Evolutionary conservation across 768 basidiomycete genomes (phyloP), one percentile per base, ranked within the genome.

Genomic region (Favolaschia claudopus): DNA sequence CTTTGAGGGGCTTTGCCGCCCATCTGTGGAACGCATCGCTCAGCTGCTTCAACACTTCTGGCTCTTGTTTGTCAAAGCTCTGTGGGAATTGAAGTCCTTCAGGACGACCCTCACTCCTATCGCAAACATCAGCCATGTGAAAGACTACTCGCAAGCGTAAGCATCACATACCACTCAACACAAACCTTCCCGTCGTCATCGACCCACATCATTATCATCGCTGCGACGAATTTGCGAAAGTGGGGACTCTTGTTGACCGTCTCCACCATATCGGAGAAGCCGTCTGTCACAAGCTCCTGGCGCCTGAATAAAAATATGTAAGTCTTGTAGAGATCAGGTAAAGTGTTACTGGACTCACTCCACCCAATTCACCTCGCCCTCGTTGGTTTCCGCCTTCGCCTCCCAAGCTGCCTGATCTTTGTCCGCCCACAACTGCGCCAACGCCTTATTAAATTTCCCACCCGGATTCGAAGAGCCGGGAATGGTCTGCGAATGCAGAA

Each of bases 281-380:
- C 58, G 12, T 15, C 37, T 27, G 43, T 24, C n/a, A 60, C 46
- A 9, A 60, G 32, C 20, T 34, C 17, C 17, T 60, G 58, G 32
- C 58, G 51, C 32, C 58, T 60, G 38, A 33, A 31, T 8, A 19
- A 39, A 13, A 19, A n/a, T n/a, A n/a, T n/a, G 45, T 60, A 31
- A 38, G 51, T 27, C n/a, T 7, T 9, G 20, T 13, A n/a, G 8
- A 51, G 13, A 52, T 9, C 19, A 27, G 25, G 39, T 2, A 3
- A n/a, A 12, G 29, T 37, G 22, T 1, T 12, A 31, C 39, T 33
- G 7, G n/a, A 55, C 58, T 29, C 36, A 60, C 58, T 42, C 51
- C 7, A n/a, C 25, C 58, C 58, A 60, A 43, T 60, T 31, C n/a
- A 60, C 51, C 24, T 40, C 45, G n/a, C n/a, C n/a, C 12, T 60